Conservation (phyloP, 257 asterid genomes). For the Dorcoceras hygrometricum region DNA sequence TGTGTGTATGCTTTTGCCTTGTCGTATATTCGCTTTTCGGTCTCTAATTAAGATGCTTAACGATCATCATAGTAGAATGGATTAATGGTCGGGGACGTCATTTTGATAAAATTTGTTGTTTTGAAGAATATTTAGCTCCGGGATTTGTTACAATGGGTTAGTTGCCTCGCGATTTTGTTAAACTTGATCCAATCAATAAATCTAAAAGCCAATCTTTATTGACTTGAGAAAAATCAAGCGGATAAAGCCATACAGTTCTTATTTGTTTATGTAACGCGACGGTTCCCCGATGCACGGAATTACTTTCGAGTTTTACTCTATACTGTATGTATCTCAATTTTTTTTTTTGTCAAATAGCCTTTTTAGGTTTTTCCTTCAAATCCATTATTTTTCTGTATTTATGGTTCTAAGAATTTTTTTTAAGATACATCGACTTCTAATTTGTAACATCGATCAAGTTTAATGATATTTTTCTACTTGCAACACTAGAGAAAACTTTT, state of each 20-base stretch:
- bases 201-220: neutral
- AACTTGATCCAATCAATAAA: neutral
- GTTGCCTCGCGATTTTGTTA: constrained; percentile 9
- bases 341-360: neutral
- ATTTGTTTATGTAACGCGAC: neutral
- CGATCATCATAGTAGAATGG: constrained; percentile 7
- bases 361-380: neutral
- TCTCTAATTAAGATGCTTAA: constrained; percentile 15
- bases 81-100: constrained; percentile 6
- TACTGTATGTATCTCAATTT: constrained; percentile 1
- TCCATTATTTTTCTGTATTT: neutral
- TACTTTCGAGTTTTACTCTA: constrained; percentile 5
- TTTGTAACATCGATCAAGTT: neutral
- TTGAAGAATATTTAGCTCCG: neutral
- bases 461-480: neutral
- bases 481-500: neutral
- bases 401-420: neutral
- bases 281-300: neutral
- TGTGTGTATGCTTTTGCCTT: neutral
- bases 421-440: neutral
- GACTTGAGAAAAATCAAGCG: constrained; percentile 9
- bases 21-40: constrained; percentile 1
- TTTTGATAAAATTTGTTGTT: neutral
- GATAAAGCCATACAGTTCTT: neutral
- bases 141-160: constrained; percentile 21